Percentiles rank a stretch among this genome's conserved stretches.
Conservation (phyloP, 495 filamentous ascomycete genomes). For the Wilcoxina mikolae region DNA sequence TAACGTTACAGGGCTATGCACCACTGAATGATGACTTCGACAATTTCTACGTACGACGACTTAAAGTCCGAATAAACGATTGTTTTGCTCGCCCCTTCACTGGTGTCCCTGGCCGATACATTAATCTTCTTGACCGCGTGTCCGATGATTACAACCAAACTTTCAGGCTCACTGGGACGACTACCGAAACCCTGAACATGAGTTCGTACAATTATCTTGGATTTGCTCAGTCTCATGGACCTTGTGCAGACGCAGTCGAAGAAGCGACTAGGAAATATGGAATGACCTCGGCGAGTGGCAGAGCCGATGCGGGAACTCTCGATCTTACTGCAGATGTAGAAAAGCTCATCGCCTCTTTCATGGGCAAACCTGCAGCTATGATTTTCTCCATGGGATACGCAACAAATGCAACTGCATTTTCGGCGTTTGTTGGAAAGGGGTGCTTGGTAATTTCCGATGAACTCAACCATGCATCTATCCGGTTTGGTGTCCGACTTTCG, state of each 20-base stretch:
- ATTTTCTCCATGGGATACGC: constrained; percentile 98
- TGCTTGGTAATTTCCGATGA: constrained; percentile 91
- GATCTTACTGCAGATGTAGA: constrained; percentile 83
- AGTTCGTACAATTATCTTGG: constrained; percentile 99
- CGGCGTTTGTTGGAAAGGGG: constrained; percentile 78
- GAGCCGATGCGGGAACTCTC: constrained; percentile 69
- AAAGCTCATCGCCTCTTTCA: constrained; percentile 72
- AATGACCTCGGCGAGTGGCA: constrained; percentile 61
- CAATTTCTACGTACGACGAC: constrained; percentile 85
- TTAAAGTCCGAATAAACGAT: constrained; percentile 91
- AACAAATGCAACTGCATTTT: constrained; percentile 83
- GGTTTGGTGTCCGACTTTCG: constrained; percentile 82
- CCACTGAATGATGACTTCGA: constrained; percentile 98
- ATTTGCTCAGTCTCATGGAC: constrained; percentile 93
- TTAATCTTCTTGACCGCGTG: constrained; percentile 75
- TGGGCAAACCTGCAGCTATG: constrained; percentile 86
- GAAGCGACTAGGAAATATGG: constrained; percentile 71
- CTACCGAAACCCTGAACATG: constrained; percentile 93
- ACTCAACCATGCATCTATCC: constrained; percentile 93
- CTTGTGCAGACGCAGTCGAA: constrained; percentile 88
- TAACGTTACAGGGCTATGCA: constrained; percentile 51
- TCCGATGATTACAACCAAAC: constrained; percentile 78
- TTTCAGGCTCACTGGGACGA: constrained; percentile 75
- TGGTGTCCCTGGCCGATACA: constrained; percentile 84
- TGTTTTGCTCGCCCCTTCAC: constrained; percentile 85